Evolutionary conservation across 768 basidiomycete genomes (phyloP), one percentile per base, ranked within the genome.

Genomic region (Cantharellus cinnabarinus): DNA sequence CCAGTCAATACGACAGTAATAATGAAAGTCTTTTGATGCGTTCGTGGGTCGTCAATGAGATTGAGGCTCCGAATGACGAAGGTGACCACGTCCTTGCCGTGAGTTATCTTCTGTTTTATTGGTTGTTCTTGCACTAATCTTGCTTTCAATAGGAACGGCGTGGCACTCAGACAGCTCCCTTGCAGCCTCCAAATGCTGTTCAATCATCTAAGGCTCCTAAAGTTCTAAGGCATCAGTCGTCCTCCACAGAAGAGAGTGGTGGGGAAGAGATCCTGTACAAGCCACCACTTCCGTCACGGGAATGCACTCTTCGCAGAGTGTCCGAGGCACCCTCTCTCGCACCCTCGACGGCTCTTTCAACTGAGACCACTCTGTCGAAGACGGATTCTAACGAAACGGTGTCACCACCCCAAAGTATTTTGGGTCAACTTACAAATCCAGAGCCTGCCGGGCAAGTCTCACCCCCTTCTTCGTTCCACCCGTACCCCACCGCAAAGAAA

Each of bases 21-120:
- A 79, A 83, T 2, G 85, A 86, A 65, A 89, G 85, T 65, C 87
- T 85, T 3, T 89, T 85, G 87, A 89, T 87, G 7, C 86, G 88
- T 63, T 86, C 89, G 64, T 86, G 87, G 3, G 72, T 89, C 57
- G 87, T 89, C 70, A 83, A 83, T 48, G 87, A 48, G 10, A 10
- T 10, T 10, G 44, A 48, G 10, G 10, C 44, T 48, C 29, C 44
- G 10, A 29, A 48, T 48, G 10, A 48, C 20, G 20, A 29, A 29
- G 20, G 20, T 48, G 44, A 48, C 44, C 44, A 10, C 10, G 44
- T 48, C 29, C 10, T 10, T 29, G 10, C 44, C 44, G 44, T 48
- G 29, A 48, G 44, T 48, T 10, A 48, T 29, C 44, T 29, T 48
- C 29, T 48, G 10, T 48, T 29, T 10, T 10, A 29, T 48, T 48